phyloP scores from a whole-genome alignment of 306 rosid species.

The Quercus rubra region DNA sequence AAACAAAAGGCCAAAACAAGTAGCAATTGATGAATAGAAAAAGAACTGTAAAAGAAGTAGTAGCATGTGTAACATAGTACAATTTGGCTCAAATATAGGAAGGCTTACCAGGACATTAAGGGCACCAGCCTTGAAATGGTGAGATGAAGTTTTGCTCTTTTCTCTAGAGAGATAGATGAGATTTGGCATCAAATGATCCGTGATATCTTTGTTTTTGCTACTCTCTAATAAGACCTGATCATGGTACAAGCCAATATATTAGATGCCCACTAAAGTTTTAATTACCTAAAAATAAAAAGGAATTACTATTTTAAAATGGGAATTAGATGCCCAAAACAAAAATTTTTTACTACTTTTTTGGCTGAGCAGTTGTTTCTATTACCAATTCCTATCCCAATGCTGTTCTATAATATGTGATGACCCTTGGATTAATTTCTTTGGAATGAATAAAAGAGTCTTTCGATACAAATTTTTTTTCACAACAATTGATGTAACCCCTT shows the following conservation, averaged over 20 bases:
- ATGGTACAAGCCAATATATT: neutral
- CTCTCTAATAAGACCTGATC: conserved; percentile 33
- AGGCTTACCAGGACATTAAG: conserved; percentile 40
- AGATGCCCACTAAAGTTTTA: too few species aligned
- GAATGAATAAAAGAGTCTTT: neutral
- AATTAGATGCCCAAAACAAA: too few species aligned
- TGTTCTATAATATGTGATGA: too few species aligned
- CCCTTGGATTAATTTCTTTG: too few species aligned
- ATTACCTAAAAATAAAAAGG: too few species aligned
- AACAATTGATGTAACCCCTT: too few species aligned
- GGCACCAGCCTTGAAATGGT: conserved; percentile 54
- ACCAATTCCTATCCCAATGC: too few species aligned
- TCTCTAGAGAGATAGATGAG: conserved; percentile 44
- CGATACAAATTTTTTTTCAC: too few species aligned
- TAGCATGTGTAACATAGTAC: neutral
- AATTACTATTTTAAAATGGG: too few species aligned
- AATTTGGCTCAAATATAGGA: neutral
- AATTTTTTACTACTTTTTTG: too few species aligned
- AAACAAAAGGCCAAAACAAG: neutral
- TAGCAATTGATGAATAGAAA: neutral
- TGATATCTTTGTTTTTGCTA: conserved; percentile 21
- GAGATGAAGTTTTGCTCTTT: conserved; percentile 24
- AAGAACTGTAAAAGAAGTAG: neutral
- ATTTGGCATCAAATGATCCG: conserved; percentile 30
- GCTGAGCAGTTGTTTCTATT: too few species aligned